phyloP scores from a whole-genome alignment of 768 basidiomycete species.

The Pleurotus tuber-regium region DNA sequence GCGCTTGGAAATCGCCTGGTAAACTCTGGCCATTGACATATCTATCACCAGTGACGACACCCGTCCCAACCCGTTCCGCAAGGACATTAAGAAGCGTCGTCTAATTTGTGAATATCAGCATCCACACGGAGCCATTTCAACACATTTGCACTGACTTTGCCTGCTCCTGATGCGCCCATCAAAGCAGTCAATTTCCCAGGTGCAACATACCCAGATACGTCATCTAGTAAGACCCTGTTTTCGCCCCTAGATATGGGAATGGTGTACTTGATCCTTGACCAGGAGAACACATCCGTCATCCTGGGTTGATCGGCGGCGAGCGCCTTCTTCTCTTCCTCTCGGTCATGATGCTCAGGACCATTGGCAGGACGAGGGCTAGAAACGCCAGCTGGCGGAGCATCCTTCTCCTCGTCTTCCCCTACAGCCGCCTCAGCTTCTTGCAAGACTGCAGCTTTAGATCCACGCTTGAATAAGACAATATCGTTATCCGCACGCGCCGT shows the following conservation, averaged over 20 bases:
- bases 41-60: conserved; percentile 48
- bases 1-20: conserved; percentile 59
- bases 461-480: conserved; percentile 64
- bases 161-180: conserved; percentile 61
- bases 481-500: conserved; percentile 27
- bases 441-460: conserved; percentile 27
- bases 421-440: conserved; percentile 2
- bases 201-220: conserved; percentile 76
- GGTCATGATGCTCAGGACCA: conserved; percentile 12
- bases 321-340: conserved; percentile 23
- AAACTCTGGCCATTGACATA: conserved; percentile 53
- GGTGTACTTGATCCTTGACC: conserved; percentile 67
- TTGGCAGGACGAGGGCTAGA: conserved; percentile 6
- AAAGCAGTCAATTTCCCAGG: conserved; percentile 79
- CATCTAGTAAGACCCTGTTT: conserved; percentile 53
- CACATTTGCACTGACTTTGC: conserved; percentile 40
- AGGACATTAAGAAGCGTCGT: conserved; percentile 60
- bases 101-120: no score
- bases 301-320: conserved; percentile 40
- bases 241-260: conserved; percentile 50
- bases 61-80: conserved; percentile 45
- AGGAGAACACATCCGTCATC: conserved; percentile 73
- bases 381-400: background rate
- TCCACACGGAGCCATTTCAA: no score
- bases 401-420: conserved; percentile 12